phyloP scores from a whole-genome alignment of 805 yeast species.

The Debaryomyces castellii region DNA sequence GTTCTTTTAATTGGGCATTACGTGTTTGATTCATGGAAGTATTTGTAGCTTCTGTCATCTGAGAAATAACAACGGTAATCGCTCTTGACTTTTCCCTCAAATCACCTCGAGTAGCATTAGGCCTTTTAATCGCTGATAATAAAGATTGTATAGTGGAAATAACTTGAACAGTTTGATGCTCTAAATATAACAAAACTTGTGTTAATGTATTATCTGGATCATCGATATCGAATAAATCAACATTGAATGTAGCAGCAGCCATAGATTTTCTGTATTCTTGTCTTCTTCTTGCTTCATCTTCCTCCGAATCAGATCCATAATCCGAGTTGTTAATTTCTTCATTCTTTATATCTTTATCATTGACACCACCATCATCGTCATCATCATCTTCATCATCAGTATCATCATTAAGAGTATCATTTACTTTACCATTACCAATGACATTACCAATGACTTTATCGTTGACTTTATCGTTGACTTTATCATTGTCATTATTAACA shows the following conservation, averaged over 20 bases:
- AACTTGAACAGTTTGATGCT: conserved; percentile 90
- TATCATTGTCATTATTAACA: not conserved
- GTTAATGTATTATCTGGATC: conserved; percentile 88
- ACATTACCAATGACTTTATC: too few species aligned
- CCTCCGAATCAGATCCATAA: conserved; percentile 18
- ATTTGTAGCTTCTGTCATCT: conserved; percentile 88
- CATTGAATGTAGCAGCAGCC: conserved; percentile 61
- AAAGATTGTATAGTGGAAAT: conserved; percentile 85
- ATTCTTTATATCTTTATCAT: not conserved
- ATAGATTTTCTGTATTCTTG: conserved; percentile 46
- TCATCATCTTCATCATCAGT: not conserved
- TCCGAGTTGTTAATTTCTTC: conserved; percentile 12
- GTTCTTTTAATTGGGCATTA: conserved; percentile 80
- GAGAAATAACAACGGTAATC: conserved; percentile 75
- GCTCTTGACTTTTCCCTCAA: conserved; percentile 70
- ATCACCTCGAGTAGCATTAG: conserved; percentile 73
- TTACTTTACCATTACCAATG: too few species aligned
- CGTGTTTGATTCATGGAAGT: conserved; percentile 86
- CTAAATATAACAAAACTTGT: conserved; percentile 79
- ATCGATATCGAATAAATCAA: conserved; percentile 74
- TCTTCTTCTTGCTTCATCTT: conserved; percentile 38
- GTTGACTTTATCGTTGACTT: not conserved
- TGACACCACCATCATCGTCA: not conserved
- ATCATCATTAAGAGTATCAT: not conserved
- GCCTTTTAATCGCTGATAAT: conserved; percentile 71